Evolutionary conservation across 148 eudicot species (phyloP), one percentile per base, ranked within the genome.

Genomic region (Rheum nobile): DNA sequence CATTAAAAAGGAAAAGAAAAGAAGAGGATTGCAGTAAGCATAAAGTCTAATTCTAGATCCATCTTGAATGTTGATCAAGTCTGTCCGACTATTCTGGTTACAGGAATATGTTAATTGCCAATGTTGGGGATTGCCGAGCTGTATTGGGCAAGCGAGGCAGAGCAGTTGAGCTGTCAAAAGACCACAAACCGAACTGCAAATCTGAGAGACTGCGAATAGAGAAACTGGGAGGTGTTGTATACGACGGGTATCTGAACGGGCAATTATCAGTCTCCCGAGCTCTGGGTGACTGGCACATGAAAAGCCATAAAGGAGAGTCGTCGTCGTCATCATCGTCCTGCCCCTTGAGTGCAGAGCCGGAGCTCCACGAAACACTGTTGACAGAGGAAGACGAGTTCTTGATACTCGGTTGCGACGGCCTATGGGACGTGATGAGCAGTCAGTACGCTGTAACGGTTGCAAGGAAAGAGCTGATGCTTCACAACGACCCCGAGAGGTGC

Each of bases 371-470:
- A 71, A 29, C 77, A 3, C 59, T 73, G 48, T 75, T 87, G 55
- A 79, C 84, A 0, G 85, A 86, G 63, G 90, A 86, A 76, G 90
- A 86, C 37, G 90, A 86, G 80, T 86, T 84, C 75, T 48, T 86
- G 72, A 86, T 86, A 44, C 85, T 86, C 65, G 90, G 84, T 0
- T 86, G 90, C 70, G 87, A 86, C 42, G 90, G 90, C 12, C 70
- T 86, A 9, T 86, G 90, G 90, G 90, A 86, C 34, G 90, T 86
- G 34, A 87, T 87, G 88, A 87, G 90, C 70, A 87, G 90, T 79
- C 88, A 84, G 55, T 84, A 78, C 6, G 88, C 90, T 0, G 88
- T 87, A 2, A 84, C 90, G 2, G 74, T 84, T 3, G 84, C 83
- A 4, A 83, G 90, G 76, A 84, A 74, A 41, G 86, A 85, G 79